Evolutionary conservation across 352 stramenopile species (phyloP).

Genomic region (Thalassiosira livingstoniorum): DNA sequence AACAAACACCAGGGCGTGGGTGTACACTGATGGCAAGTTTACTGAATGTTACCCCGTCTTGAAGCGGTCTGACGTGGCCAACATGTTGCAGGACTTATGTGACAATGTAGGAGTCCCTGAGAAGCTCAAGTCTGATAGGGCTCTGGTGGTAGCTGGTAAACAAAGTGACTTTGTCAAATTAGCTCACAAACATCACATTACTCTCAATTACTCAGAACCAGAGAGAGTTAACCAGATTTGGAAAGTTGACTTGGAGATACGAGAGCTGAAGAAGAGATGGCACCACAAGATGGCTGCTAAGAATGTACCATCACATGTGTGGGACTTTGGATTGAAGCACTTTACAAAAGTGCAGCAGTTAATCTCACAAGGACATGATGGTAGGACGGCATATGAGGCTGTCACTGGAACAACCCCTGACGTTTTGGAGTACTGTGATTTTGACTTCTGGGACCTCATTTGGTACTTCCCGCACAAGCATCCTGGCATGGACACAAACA

Average conservation of each 20-base stretch:
- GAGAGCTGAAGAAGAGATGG: constrained; percentile 25
- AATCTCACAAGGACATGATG: background rate
- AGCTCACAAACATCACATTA: constrained; percentile 12
- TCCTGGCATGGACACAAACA: background rate
- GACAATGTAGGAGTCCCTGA: constrained; percentile 3
- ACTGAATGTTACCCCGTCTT: background rate
- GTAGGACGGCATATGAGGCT: background rate
- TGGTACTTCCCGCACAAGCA: constrained; percentile 32
- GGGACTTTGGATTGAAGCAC: constrained; percentile 31
- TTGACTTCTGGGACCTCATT: constrained; percentile 64
- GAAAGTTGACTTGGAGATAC: constrained; percentile 32
- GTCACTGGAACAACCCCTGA: constrained; percentile 4
- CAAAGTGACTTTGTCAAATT: constrained; percentile 6
- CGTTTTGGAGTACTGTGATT: constrained; percentile 40
- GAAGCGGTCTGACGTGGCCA: background rate
- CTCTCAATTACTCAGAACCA: constrained; percentile 25
- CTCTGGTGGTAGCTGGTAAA: constrained; percentile 2
- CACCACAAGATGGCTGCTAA: constrained; percentile 20
- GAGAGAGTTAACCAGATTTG: constrained; percentile 22
- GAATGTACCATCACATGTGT: constrained; percentile 30
- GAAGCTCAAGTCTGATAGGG: constrained; percentile 14
- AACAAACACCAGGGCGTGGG: constrained; percentile 2
- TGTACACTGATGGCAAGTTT: constrained; percentile 8
- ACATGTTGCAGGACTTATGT: background rate
- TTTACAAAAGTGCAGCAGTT: constrained; percentile 14